Evolutionary conservation across 176 grass and related monocot species (phyloP).

Genomic region (Musa schizocarpa): DNA sequence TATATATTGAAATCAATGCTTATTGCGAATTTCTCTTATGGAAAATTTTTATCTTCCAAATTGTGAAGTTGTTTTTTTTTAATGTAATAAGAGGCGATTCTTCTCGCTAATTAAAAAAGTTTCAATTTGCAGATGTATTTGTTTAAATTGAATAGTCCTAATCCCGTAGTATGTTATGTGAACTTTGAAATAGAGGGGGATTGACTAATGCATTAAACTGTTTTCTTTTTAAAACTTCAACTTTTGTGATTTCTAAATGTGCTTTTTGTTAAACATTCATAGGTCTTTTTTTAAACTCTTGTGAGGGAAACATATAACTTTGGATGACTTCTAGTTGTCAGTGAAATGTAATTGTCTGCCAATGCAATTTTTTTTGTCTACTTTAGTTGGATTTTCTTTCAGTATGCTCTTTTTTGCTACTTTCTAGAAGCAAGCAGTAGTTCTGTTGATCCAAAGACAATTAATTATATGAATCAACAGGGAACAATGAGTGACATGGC

Average conservation of each 20-base stretch:
- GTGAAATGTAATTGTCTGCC: not conserved
- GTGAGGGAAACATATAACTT: no score
- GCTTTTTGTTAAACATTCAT: no score
- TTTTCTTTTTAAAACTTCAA: no score
- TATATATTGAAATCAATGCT: no score
- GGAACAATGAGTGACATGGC: conserved; percentile 22
- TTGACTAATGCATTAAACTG: no score
- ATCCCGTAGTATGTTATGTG: not conserved
- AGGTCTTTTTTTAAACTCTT: no score
- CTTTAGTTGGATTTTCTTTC: not conserved
- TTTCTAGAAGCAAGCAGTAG: no score
- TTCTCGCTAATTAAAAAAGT: not conserved
- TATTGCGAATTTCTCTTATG: no score
- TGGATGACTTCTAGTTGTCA: no score
- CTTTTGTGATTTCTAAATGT: no score
- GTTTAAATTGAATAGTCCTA: not conserved
- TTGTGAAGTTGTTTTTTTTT: not conserved
- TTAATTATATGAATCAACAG: conserved; percentile 25
- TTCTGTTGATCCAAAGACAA: not conserved
- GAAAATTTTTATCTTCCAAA: no score
- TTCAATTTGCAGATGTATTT: not conserved
- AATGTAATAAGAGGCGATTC: not conserved
- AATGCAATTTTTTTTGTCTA: not conserved
- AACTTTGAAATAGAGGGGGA: no score
- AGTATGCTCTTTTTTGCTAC: not conserved